Percentiles rank a stretch among this genome's conserved stretches.
These are phyloP conservation scores for Vigna radiata DNA, from an alignment of 306 rosid genomes.

Conservation along the genomic window DNA sequence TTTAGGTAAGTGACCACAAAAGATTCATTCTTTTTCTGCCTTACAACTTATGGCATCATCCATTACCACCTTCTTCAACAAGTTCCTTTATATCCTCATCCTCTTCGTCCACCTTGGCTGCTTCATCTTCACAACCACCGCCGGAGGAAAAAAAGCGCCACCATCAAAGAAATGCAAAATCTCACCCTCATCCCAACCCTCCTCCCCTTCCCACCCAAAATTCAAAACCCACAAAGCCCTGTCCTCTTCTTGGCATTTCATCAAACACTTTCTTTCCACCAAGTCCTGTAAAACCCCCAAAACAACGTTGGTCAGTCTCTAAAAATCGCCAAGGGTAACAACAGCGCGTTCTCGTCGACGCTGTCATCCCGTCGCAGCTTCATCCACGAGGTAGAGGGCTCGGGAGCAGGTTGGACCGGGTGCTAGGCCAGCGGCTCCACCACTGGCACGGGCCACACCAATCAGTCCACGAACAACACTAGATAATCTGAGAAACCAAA, in stretches of 20 bases:
- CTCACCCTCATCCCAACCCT: conserved; percentile 35
- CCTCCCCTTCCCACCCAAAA: conserved; percentile 63
- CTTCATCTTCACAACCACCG: conserved; percentile 66
- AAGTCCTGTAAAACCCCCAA: conserved; percentile 52
- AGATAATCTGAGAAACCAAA: conserved; percentile 60
- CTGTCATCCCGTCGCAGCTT: too few species aligned
- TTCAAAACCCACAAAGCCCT: conserved; percentile 70
- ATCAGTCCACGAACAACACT: conserved; percentile 72
- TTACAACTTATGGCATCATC: conserved; percentile 60
- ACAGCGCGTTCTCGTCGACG: too few species aligned
- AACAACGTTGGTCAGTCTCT: background rate
- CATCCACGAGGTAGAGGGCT: conserved; percentile 18
- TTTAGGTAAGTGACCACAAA: background rate
- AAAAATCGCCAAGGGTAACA: too few species aligned
- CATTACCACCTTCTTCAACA: conserved; percentile 54
- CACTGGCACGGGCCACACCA: conserved; percentile 50
- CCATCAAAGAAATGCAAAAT: conserved; percentile 61
- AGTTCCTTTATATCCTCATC: conserved; percentile 60
- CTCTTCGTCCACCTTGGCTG: conserved; percentile 85
- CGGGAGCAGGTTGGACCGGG: conserved; percentile 52
- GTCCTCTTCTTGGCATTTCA: conserved; percentile 76
- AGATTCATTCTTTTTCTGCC: background rate
- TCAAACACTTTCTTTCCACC: conserved; percentile 75
- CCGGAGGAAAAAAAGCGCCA: conserved; percentile 2
- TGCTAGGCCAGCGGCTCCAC: conserved; percentile 52